Conservation (phyloP, 225 moss, liverwort and hornwort species). For the Physcomitrium patens region DNA sequence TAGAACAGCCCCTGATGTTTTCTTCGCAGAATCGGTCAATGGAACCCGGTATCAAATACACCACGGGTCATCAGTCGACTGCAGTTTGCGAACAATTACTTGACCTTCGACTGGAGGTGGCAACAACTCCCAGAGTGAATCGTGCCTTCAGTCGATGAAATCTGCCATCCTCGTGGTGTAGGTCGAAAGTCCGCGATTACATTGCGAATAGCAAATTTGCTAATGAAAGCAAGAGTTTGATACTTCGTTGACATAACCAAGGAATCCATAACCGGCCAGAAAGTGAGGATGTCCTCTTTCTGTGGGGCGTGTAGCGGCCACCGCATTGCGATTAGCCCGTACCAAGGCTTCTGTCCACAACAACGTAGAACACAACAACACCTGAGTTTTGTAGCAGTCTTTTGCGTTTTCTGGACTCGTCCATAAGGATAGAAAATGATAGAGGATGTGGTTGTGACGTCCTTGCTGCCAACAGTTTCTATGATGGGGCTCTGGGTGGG, state of each 20-base stretch:
- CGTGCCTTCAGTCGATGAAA: conserved; percentile 82
- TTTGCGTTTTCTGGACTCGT: neutral
- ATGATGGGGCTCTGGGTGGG: conserved; percentile 82
- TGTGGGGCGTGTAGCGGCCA: neutral
- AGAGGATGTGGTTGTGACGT: conserved; percentile 74
- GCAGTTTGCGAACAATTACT: neutral
- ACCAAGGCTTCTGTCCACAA: conserved; percentile 5
- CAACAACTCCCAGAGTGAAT: conserved; percentile 62
- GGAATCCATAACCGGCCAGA: neutral
- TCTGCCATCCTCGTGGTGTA: conserved; percentile 79
- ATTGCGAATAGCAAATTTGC: neutral
- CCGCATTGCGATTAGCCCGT: neutral
- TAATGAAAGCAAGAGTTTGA: neutral
- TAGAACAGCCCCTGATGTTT: too few species aligned
- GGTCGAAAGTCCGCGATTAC: conserved; percentile 73
- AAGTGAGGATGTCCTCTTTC: neutral
- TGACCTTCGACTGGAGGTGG: conserved; percentile 14
- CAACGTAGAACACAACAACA: neutral
- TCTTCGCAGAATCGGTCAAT: too few species aligned
- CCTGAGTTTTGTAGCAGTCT: neutral
- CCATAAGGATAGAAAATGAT: conserved; percentile 28
- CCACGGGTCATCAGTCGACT: too few species aligned
- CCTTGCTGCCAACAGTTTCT: conserved; percentile 75
- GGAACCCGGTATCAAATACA: too few species aligned
- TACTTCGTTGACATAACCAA: neutral